Base-by-base conservation (phyloP, 495 filamentous ascomycete genomes). In the Penicillium ucsense region DNA sequence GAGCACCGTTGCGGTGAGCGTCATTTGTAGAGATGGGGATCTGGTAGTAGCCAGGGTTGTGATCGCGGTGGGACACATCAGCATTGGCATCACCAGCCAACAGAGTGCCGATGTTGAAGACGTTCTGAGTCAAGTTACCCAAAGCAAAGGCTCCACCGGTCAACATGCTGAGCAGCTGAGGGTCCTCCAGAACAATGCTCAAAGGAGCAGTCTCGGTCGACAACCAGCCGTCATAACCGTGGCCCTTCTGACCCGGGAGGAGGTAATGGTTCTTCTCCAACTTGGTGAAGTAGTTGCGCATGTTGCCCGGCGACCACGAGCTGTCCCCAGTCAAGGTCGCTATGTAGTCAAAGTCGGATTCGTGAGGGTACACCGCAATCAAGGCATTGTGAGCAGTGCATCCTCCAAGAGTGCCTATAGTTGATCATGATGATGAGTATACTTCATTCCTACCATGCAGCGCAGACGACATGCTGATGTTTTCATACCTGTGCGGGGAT, bases 151-250 rank as follows among this genome's bases (percentile, higher is more conserved):
- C 76, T 30, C 75, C 78, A 8, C 72, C 75, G 2, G 68, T 52
- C 3, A 78, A 47, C 30, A 77, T 37, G 41, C 66, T 72, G 5
- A 80, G 50, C 6, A 84, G 61, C 46, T 77, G 77, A 0, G 68
- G 55, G 38, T 84, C 78, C 28, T 69, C 44, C 11, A 77, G 48
- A 2, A 76, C 67, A 31, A 80, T 56, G n/a, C 53, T 65, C 3
- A 76, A 49, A 4, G 74, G 71, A 0, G 77, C 67, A 4, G 70
- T 51, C 31, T 73, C 71, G 3, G 72, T 79, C 10, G 56, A 45
- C 28, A 83, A 63, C 76, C 76, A 85, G 31, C 82, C 79, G 35
- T 69, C 54, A 43, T 64, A 72, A 20, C 81, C 81, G 55, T 84
- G 81, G 27, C 75, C 76, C 0, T 53, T 40, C 4, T 48, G 46